A percentile compares a stretch with the other conserved stretches of the same genome.
Conservation (phyloP, 2,329 filamentous ascomycete species). For the Paradendryphiella salina region DNA sequence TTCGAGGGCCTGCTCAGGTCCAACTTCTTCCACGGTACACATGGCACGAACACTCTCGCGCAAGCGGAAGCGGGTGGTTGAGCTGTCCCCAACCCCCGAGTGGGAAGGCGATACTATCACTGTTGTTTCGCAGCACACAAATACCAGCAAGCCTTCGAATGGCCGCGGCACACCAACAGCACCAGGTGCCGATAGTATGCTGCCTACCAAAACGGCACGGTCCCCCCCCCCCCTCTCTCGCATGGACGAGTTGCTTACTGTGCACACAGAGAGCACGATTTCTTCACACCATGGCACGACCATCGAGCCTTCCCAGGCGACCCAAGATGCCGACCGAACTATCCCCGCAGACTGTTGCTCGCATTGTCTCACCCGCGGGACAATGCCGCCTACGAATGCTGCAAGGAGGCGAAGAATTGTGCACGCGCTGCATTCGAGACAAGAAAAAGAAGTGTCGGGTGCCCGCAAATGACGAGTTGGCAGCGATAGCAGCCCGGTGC, state of each 20-base stretch:
- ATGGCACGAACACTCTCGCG: background rate
- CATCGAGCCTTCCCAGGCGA: background rate
- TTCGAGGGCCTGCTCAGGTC: too few relatives aligned
- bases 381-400: constrained; percentile 20
- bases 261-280: background rate
- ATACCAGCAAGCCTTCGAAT: background rate
- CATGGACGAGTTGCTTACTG: background rate
- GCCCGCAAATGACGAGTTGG: constrained; percentile 16
- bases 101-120: constrained; percentile 4
- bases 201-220: background rate
- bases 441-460: constrained; percentile 10
- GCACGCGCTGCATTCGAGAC: constrained; percentile 14
- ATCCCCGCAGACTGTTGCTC: constrained; percentile 18
- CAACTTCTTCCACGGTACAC: background rate
- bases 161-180: background rate
- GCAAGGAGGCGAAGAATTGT: constrained; percentile 7
- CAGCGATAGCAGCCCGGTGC: constrained; percentile 18
- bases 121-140: background rate
- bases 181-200: constrained; percentile 1
- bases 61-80: constrained; percentile 10
- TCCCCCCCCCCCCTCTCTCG: background rate
- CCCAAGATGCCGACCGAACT: background rate
- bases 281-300: background rate
- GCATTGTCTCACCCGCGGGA: constrained; percentile 21
- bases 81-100: background rate